Conservation (phyloP, 1,139 yeast species). For the Hemisphaericaspora subhashii region DNA sequence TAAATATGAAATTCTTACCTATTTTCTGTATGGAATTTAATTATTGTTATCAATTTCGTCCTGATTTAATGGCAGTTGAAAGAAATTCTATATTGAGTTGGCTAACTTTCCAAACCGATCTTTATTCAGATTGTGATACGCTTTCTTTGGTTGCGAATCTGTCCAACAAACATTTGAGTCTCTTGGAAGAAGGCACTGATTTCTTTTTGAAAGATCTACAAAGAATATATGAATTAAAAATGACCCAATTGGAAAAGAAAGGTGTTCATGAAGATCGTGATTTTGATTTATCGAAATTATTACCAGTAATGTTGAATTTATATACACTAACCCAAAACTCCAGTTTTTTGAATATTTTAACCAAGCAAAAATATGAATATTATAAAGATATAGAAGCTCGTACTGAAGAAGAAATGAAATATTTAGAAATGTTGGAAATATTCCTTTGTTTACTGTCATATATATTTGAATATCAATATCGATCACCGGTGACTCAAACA, state of each 20-base stretch:
- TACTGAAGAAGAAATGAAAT: conserved; percentile 15
- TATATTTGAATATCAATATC: conserved; percentile 37
- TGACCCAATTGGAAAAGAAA: conserved; percentile 10
- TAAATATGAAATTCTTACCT: conserved; percentile 25
- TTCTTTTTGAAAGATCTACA: conserved; percentile 24
- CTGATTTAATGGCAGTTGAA: conserved; percentile 32
- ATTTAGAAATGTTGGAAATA: conserved; percentile 27
- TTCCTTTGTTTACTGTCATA: conserved; percentile 43
- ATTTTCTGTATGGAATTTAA: conserved; percentile 30
- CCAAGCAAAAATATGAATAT: conserved; percentile 17
- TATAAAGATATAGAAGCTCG: conserved; percentile 19
- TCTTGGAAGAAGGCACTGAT: conserved; percentile 12
- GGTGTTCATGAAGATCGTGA: conserved; percentile 11
- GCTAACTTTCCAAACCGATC: conserved; percentile 35
- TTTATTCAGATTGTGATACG: conserved; percentile 26
- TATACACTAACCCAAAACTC: conserved; percentile 18
- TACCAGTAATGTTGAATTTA: conserved; percentile 17
- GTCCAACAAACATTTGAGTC: conserved; percentile 6
- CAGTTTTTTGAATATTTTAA: conserved; percentile 22
- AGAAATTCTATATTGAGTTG: conserved; percentile 41
- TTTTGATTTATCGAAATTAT: conserved; percentile 22
- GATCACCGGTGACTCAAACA: conserved; percentile 22
- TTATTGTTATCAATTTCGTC: conserved; percentile 28
- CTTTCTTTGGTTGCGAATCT: conserved; percentile 21
- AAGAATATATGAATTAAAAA: conserved; percentile 17